Evolutionary conservation across 495 filamentous ascomycete species (phyloP).

Genomic region (Diplogelasinospora grovesii): DNA sequence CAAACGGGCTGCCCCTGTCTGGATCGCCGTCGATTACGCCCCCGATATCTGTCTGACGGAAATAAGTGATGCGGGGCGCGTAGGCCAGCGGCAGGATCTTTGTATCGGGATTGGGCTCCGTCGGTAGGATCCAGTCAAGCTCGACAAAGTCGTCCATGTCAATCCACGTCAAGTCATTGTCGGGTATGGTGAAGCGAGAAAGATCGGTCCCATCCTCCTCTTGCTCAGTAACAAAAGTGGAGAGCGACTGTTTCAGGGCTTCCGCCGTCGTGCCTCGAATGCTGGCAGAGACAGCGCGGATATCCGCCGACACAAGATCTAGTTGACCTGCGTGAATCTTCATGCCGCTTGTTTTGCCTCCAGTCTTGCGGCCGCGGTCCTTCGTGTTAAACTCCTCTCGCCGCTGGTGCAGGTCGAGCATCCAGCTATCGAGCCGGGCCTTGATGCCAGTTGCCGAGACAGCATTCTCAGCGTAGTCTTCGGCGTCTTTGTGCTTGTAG

Average conservation of each 20-base stretch:
- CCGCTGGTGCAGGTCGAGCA: slow-evolving; percentile 91
- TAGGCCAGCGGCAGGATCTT: slow-evolving; percentile 88
- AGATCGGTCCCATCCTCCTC: slow-evolving; percentile 54
- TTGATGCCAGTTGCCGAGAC: slow-evolving; percentile 93
- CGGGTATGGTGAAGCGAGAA: slow-evolving; percentile 87
- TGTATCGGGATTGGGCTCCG: slow-evolving; percentile 83
- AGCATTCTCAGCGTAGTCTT: slow-evolving; percentile 71
- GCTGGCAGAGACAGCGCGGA: slow-evolving; percentile 86
- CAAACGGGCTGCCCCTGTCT: slow-evolving; percentile 75
- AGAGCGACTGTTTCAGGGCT: slow-evolving; percentile 57
- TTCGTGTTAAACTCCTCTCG: slow-evolving; percentile 83
- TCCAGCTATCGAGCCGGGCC: slow-evolving; percentile 86
- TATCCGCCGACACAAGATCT: slow-evolving; percentile 86
- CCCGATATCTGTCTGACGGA: slow-evolving; percentile 90
- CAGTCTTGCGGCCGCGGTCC: slow-evolving; percentile 62
- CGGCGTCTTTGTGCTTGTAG: slow-evolving; percentile 95
- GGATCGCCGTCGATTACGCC: slow-evolving; percentile 60
- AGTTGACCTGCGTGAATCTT: slow-evolving; percentile 89
- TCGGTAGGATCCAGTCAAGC: slow-evolving; percentile 89
- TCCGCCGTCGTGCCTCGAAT: slow-evolving; percentile 72
- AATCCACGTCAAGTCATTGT: slow-evolving; percentile 91
- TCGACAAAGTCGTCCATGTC: slow-evolving; percentile 99
- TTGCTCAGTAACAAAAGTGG: slow-evolving; percentile 41
- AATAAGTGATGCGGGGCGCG: slow-evolving; percentile 92
- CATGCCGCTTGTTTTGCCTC: slow-evolving; percentile 80